A percentile compares a stretch with the other conserved stretches of the same genome.
Conservation (phyloP, 169 alveolate species). For the Neospora caninum region DNA sequence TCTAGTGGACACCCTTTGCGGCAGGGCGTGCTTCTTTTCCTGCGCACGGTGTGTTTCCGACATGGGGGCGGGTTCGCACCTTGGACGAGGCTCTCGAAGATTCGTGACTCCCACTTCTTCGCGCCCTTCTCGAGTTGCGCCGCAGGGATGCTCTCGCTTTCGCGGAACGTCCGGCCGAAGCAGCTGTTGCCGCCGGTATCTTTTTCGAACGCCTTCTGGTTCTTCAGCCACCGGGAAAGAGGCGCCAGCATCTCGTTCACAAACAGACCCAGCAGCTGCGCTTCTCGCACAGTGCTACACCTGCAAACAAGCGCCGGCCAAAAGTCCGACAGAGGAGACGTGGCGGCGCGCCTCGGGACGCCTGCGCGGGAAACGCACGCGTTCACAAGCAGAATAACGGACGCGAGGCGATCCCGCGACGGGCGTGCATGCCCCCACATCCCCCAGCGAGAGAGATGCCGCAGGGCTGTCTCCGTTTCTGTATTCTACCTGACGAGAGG, state of each 20-base stretch:
- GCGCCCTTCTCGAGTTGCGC: constrained; percentile 49
- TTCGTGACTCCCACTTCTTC: constrained; percentile 60
- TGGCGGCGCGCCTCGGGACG: too few relatives aligned
- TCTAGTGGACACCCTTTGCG: too few relatives aligned
- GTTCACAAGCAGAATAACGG: too few relatives aligned
- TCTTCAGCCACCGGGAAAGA: constrained; percentile 31
- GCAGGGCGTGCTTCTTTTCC: too few relatives aligned
- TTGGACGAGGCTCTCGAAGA: constrained; percentile 44
- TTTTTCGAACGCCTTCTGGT: constrained; percentile 17
- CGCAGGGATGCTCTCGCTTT: neutral
- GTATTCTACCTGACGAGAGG: constrained; percentile 47
- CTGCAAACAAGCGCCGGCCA: constrained; percentile 7
- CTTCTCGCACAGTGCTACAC: constrained; percentile 61
- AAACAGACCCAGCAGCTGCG: constrained; percentile 61
- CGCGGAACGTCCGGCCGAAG: constrained; percentile 33
- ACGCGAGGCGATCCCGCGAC: too few relatives aligned
- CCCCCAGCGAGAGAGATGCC: too few relatives aligned
- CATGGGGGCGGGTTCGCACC: constrained; percentile 19
- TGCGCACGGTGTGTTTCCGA: neutral
- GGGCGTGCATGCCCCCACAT: too few relatives aligned
- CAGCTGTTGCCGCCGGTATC: constrained; percentile 47
- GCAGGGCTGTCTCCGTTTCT: too few relatives aligned
- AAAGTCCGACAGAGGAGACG: too few relatives aligned
- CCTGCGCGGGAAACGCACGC: too few relatives aligned
- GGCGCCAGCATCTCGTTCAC: constrained; percentile 55